Evolutionary conservation across 176 grass and related monocot genomes (phyloP), one percentile per base, ranked within the genome.

Genomic region (Aegilops speltoides): DNA sequence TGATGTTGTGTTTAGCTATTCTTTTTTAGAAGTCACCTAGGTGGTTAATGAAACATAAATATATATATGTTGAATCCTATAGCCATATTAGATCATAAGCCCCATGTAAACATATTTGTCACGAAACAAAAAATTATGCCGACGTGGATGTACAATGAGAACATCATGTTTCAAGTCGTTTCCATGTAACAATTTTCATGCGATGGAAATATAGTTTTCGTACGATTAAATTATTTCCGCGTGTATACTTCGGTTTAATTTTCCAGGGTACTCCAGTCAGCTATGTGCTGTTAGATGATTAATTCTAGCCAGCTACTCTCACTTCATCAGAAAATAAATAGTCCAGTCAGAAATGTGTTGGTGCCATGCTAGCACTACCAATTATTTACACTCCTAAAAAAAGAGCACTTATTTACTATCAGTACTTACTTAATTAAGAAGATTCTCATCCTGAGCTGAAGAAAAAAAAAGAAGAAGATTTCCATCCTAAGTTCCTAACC

Each of bases 301-400:
- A 8, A 46, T 7, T 5, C 43, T 28, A 31, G 3, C 43, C 73
- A 76, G 45, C 73, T 76, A 52, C 8, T 52, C 2, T 31, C 2
- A 9, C 43, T 8, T 76, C 25, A 46, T 57, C 74, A 33, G 26
- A 22, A 77, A 77, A 77, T 33, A 10, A 77, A 56, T 77, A 77
- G 7, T 77, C 74, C 74, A 77, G 26, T 77, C 74, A 77, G 74
- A 77, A 56, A 52, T 76, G 45, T 16, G 73, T 52, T 76, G 73
- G 28, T 76, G 56, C 56, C 56, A 59, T 59, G 56, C 25, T 66
- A 76, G 8, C 43, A 76, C 8, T 57, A 19, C 50, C 19, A 6
- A 54, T 52, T 17, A 16, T 60, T 60, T 60, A 10, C 0, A n/a
- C 6, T 0, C 45, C 4, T 48, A 15, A 48, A 48, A 37, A 48